Evolutionary conservation across 345 rosid genomes (phyloP).

Genomic region (Carallia brachiata): DNA sequence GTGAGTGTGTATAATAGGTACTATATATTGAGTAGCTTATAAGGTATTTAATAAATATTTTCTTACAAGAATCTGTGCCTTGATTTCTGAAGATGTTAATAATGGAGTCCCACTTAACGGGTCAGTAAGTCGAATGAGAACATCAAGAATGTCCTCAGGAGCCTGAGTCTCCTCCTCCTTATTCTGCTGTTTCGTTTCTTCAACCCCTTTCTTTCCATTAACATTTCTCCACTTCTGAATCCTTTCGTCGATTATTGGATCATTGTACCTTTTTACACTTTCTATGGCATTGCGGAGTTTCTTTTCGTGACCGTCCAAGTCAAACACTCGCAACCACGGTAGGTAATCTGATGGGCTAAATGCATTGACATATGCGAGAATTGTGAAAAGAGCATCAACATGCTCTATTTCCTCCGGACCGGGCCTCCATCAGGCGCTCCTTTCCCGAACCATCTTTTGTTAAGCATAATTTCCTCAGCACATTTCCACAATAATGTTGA

Average conservation of each 20-base stretch:
- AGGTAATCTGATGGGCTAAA: constrained; percentile 45
- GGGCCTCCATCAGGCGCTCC: constrained; percentile 25
- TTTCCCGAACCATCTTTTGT: constrained; percentile 24
- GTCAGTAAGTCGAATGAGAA: too few species aligned
- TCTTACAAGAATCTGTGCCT: too few species aligned
- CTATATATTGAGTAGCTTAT: too few species aligned
- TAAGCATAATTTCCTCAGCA: constrained; percentile 25
- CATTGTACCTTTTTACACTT: constrained; percentile 29
- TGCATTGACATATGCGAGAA: constrained; percentile 30
- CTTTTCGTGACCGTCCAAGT: constrained; percentile 38
- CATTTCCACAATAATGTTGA: constrained; percentile 24
- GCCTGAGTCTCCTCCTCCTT: constrained; percentile 16
- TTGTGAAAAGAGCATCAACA: constrained; percentile 42
- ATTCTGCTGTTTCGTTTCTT: neutral
- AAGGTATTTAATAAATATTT: too few species aligned
- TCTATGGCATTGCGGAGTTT: constrained; percentile 6
- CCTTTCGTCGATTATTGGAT: constrained; percentile 39
- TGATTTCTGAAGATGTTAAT: too few species aligned
- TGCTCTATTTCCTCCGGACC: constrained; percentile 28
- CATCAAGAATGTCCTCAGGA: too few species aligned
- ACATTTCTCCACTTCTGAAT: constrained; percentile 33
- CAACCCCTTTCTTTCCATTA: too few species aligned
- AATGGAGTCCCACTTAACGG: too few species aligned
- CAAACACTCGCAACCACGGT: constrained; percentile 38
- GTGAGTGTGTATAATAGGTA: too few species aligned